phyloP scores from a whole-genome alignment of 371 early-diverging fungal species.

The Nosema muscidifuracis region DNA sequence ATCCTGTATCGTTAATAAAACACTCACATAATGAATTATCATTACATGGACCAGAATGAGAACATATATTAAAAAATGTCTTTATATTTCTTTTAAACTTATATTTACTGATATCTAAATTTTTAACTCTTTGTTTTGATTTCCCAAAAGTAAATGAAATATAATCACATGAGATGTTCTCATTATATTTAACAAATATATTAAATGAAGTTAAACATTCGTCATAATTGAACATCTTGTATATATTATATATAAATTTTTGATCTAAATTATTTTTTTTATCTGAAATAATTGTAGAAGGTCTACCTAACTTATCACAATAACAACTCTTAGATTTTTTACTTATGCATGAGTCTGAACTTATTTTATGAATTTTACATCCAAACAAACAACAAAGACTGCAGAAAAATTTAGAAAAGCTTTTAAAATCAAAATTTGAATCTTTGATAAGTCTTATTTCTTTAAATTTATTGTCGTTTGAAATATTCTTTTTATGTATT shows the following conservation, averaged over 20 bases:
- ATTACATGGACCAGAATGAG: slow-evolving; percentile 39
- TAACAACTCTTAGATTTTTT: too few relatives aligned
- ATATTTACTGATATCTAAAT: too few relatives aligned
- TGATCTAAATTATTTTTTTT: too few relatives aligned
- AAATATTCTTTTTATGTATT: too few relatives aligned
- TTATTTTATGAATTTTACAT: slow-evolving; percentile 40
- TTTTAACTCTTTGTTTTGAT: too few relatives aligned
- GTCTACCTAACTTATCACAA: neutral
- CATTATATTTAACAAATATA: slow-evolving; percentile 4
- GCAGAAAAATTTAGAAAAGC: slow-evolving; percentile 41
- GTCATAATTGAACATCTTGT: neutral
- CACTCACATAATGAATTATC: slow-evolving; percentile 43
- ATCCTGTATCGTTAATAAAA: slow-evolving; percentile 26
- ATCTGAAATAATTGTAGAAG: neutral
- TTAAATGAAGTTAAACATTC: slow-evolving; percentile 3
- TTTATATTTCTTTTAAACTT: neutral
- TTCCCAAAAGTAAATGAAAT: too few relatives aligned
- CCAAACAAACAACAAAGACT: slow-evolving; percentile 47
- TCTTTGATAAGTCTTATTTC: neutral
- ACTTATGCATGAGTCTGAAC: slow-evolving; percentile 1
- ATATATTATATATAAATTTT: too few relatives aligned
- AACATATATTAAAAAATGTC: slow-evolving; percentile 34
- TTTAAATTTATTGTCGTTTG: too few relatives aligned
- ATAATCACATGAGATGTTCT: neutral
- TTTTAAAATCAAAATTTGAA: too few relatives aligned